These are phyloP conservation scores for Ophidiomyces ophidiicola DNA, from an alignment of 2,329 filamentous ascomycete genomes.

Conservation along the genomic window DNA sequence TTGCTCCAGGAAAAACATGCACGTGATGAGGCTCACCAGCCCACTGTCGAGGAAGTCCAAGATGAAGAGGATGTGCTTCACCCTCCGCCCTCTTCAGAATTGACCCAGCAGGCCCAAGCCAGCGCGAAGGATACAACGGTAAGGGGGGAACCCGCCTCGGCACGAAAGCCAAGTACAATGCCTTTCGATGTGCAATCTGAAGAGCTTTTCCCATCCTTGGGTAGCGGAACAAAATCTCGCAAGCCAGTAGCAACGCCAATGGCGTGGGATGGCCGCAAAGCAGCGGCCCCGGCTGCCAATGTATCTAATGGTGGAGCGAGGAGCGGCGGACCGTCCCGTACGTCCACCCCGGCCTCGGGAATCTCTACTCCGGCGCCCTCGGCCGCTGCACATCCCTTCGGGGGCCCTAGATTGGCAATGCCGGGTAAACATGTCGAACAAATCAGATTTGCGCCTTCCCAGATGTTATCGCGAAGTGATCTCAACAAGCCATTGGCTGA, in stretches of 20 bases:
- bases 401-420: slow-evolving; percentile 52
- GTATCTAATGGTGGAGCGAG: slow-evolving; percentile 38
- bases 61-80: slow-evolving; percentile 63
- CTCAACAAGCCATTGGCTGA: slow-evolving; percentile 77
- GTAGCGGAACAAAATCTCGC: slow-evolving; percentile 53
- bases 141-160: slow-evolving; percentile 40
- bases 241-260: slow-evolving; percentile 50
- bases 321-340: slow-evolving; percentile 34
- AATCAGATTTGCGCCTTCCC: slow-evolving; percentile 59
- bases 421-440: slow-evolving; percentile 73
- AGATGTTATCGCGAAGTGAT: slow-evolving; percentile 63
- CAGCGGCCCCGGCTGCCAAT: slow-evolving; percentile 28
- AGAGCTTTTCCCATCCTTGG: slow-evolving; percentile 87
- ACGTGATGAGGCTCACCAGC: slow-evolving; percentile 43
- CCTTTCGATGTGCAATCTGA: slow-evolving; percentile 71
- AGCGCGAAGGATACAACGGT: slow-evolving; percentile 35
- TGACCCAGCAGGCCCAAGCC: slow-evolving; percentile 22
- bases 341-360: slow-evolving; percentile 53
- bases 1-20: slow-evolving; percentile 43
- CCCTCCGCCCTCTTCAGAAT: slow-evolving; percentile 39
- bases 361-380: slow-evolving; percentile 20
- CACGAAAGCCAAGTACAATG: slow-evolving; percentile 31
- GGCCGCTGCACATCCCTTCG: slow-evolving; percentile 13
- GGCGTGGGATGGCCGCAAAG: slow-evolving; percentile 62
- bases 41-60: slow-evolving; percentile 65